Evolutionary conservation across 2,329 filamentous ascomycete species (phyloP).

Genomic region (Cadophora luteo-olivacea): DNA sequence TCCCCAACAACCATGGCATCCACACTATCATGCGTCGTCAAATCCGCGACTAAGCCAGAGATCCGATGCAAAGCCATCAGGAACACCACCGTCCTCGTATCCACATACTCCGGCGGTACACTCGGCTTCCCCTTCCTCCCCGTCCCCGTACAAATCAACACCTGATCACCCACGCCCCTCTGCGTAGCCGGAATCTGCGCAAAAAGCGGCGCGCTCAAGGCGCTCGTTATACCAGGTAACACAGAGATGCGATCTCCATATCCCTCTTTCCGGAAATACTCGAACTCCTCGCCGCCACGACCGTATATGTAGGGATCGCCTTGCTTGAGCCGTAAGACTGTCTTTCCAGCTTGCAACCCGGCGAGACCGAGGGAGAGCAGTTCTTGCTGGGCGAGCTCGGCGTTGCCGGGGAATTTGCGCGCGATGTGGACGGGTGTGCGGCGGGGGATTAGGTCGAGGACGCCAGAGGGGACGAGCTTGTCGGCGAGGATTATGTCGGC

Average conservation of each 20-base stretch:
- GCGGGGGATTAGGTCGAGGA: conserved; percentile 88
- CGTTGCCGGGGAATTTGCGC: conserved; percentile 96
- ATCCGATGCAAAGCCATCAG: conserved; percentile 95
- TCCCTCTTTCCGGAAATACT: conserved; percentile 78
- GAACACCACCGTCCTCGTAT: conserved; percentile 85
- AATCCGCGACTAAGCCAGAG: conserved; percentile 71
- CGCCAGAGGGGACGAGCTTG: conserved; percentile 83
- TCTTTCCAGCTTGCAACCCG: conserved; percentile 72
- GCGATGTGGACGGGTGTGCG: conserved; percentile 90
- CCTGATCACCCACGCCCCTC: conserved; percentile 87
- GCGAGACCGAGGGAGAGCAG: conserved; percentile 79
- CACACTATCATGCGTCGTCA: conserved; percentile 57
- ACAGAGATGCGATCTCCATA: conserved; percentile 70
- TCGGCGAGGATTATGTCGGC: conserved; percentile 85
- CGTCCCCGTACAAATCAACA: conserved; percentile 95
- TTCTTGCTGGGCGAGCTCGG: conserved; percentile 91
- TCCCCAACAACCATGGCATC: conserved; percentile 45
- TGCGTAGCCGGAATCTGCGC: conserved; percentile 89
- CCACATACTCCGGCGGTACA: conserved; percentile 78
- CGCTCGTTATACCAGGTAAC: conserved; percentile 88
- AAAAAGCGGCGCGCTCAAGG: conserved; percentile 86
- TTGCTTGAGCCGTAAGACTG: conserved; percentile 90
- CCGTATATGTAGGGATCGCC: conserved; percentile 97
- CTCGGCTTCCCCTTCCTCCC: conserved; percentile 87
- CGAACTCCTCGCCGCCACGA: conserved; percentile 89